Percentiles rank a stretch among this genome's conserved stretches.
phyloP scores from a whole-genome alignment of 2,329 filamentous ascomycete species.

The Hypoxylon sp. region DNA sequence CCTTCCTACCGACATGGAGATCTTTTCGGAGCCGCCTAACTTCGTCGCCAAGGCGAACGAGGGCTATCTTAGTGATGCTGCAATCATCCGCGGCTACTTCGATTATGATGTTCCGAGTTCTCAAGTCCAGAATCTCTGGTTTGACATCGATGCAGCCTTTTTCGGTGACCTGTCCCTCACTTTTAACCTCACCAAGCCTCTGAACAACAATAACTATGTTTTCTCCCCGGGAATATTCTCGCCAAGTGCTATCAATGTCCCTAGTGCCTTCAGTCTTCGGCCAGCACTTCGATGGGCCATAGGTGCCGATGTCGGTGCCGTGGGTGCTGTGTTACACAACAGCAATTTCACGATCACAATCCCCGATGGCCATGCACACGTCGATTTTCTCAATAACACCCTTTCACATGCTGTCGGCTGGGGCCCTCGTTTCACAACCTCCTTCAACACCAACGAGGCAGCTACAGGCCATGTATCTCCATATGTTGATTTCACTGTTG shows the following conservation, averaged over 20 bases:
- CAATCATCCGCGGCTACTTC: slow-evolving; percentile 55
- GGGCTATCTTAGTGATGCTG: slow-evolving; percentile 47
- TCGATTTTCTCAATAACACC: slow-evolving; percentile 48
- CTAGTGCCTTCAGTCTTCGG: slow-evolving; percentile 51
- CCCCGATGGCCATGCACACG: slow-evolving; percentile 49
- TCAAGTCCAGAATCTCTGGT: slow-evolving; percentile 49
- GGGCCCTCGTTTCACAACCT: slow-evolving; percentile 48
- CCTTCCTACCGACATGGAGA: slow-evolving; percentile 40
- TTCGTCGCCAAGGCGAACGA: slow-evolving; percentile 49
- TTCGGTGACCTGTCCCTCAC: slow-evolving; percentile 49
- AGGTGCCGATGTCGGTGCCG: slow-evolving; percentile 49
- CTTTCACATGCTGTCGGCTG: slow-evolving; percentile 47
- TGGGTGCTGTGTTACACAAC: slow-evolving; percentile 45
- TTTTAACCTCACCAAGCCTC: slow-evolving; percentile 47
- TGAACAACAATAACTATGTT: slow-evolving; percentile 44
- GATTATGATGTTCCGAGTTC: slow-evolving; percentile 50
- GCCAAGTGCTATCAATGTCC: slow-evolving; percentile 51
- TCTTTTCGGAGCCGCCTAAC: slow-evolving; percentile 45
- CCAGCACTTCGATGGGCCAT: slow-evolving; percentile 50
- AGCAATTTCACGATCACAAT: slow-evolving; percentile 47
- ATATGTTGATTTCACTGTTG: slow-evolving; percentile 49
- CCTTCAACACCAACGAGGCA: slow-evolving; percentile 46
- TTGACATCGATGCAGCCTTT: slow-evolving; percentile 53
- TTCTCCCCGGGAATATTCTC: slow-evolving; percentile 49
- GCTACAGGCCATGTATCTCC: slow-evolving; percentile 47